A percentile compares a stretch with the other conserved stretches of the same genome.
These are phyloP conservation scores for Stagonosporopsis cucurbitacearum DNA, from an alignment of 2,329 filamentous ascomycete genomes.

Conservation along the genomic window DNA sequence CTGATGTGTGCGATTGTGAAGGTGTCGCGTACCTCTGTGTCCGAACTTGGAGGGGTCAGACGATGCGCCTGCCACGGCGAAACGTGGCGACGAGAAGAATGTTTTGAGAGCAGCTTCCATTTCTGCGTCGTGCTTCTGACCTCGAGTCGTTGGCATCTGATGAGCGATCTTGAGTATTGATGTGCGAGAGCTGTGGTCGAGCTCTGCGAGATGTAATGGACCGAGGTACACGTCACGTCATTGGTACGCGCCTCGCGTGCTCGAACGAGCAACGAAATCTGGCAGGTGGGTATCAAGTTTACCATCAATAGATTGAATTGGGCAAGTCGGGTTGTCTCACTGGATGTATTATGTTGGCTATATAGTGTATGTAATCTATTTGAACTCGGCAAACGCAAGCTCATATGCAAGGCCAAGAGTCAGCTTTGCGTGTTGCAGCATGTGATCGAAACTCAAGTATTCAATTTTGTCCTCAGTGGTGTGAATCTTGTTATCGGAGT, in stretches of 20 bases:
- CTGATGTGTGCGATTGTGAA: background rate
- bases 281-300: background rate
- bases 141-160: constrained; percentile 36
- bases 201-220: too few relatives aligned
- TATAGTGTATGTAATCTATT: constrained; percentile 30
- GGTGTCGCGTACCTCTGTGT: constrained; percentile 71
- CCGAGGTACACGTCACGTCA: constrained; percentile 33
- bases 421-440: constrained; percentile 88
- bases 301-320: background rate
- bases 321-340: background rate
- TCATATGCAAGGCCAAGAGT: constrained; percentile 85
- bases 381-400: constrained; percentile 77
- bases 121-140: constrained; percentile 30
- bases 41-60: constrained; percentile 86
- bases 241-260: constrained; percentile 22
- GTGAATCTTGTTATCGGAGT: constrained; percentile 71
- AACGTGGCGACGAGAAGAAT: constrained; percentile 81
- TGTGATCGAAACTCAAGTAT: constrained; percentile 82
- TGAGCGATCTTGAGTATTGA: background rate
- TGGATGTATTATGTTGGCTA: background rate
- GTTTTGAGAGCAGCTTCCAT: constrained; percentile 75
- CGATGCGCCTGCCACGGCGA: constrained; percentile 89
- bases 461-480: constrained; percentile 73
- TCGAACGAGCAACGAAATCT: background rate
- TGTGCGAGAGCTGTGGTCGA: background rate